Conservation (phyloP, 306 rosid species). For the Erythrophleum fordii region DNA sequence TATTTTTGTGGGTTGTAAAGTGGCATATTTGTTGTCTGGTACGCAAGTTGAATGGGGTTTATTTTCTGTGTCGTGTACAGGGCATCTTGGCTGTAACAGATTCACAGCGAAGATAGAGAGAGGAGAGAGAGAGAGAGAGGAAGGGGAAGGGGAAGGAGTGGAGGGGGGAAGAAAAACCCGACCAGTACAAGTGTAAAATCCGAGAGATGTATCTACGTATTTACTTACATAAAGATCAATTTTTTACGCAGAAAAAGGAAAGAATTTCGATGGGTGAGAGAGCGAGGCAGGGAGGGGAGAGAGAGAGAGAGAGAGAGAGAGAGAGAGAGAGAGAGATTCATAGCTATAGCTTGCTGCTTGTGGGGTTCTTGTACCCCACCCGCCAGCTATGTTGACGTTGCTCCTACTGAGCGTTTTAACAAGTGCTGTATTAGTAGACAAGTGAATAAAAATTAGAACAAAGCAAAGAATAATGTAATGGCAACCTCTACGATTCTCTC, state of each 20-base stretch:
- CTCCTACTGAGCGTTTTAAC: conserved; percentile 53
- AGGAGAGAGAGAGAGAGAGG: conserved; percentile 2
- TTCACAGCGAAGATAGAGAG: conserved; percentile 40
- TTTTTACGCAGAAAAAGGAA: conserved; percentile 19
- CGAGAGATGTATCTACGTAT: background rate
- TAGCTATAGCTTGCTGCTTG: conserved; percentile 55
- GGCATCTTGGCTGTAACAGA: conserved; percentile 72
- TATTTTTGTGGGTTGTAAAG: conserved; percentile 87
- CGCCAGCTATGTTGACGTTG: conserved; percentile 96
- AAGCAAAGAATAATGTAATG: conserved; percentile 42
- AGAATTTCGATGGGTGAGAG: conserved; percentile 12
- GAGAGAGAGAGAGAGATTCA: conserved; percentile 46
- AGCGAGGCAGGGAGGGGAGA: background rate
- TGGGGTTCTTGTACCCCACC: conserved; percentile 74
- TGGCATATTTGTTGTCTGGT: conserved; percentile 76
- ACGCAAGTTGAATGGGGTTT: conserved; percentile 60
- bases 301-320: background rate
- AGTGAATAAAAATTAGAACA: conserved; percentile 36
- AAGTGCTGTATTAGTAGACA: conserved; percentile 24
- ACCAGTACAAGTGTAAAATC: conserved; percentile 31
- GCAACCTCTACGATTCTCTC: conserved; percentile 35
- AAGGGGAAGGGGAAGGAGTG: background rate
- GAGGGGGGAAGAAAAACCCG: background rate
- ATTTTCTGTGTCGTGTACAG: conserved; percentile 58
- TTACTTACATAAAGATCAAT: conserved; percentile 14